Evolutionary conservation across 768 basidiomycete species (phyloP).

Genomic region (Calvatia gigantea): DNA sequence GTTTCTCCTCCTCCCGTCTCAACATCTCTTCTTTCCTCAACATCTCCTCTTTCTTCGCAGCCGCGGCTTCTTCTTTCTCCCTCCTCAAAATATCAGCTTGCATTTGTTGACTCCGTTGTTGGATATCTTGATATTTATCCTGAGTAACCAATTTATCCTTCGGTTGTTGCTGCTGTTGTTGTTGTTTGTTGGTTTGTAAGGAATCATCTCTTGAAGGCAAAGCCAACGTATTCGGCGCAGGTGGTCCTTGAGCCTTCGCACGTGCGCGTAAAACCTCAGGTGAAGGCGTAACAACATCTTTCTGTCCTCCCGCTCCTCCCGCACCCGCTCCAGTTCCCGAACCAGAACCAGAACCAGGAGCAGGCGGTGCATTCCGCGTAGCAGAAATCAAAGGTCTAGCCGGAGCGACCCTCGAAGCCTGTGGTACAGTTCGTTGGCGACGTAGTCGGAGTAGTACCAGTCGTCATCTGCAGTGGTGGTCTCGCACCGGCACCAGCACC

Average conservation of each 20-base stretch:
- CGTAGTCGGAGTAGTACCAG: not conserved
- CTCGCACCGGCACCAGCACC: constrained; percentile 16
- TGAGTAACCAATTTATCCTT: not conserved
- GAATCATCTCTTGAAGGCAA: constrained; percentile 52
- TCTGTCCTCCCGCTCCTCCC: too few species aligned
- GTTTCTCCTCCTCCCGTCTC: constrained; percentile 29
- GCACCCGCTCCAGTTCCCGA: too few species aligned
- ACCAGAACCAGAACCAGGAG: constrained; percentile 53
- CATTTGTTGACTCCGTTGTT: constrained; percentile 25
- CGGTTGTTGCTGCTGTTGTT: not conserved
- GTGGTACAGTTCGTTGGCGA: constrained; percentile 18
- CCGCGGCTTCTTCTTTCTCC: constrained; percentile 4
- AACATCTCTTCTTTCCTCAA: constrained; percentile 26
- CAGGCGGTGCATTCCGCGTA: constrained; percentile 64
- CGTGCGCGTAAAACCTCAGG: constrained; percentile 65
- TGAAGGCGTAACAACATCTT: constrained; percentile 54
- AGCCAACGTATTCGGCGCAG: constrained; percentile 24
- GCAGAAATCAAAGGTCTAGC: constrained; percentile 38
- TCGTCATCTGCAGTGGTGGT: constrained; percentile 20
- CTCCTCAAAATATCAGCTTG: constrained; percentile 15
- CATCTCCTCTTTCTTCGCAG: constrained; percentile 28
- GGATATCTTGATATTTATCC: constrained; percentile 21
- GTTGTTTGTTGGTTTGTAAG: too few species aligned
- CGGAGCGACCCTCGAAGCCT: constrained; percentile 26
- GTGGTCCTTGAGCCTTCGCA: constrained; percentile 54